phyloP scores from a whole-genome alignment of 495 filamentous ascomycete genomes.

The Penicillium manginii region DNA sequence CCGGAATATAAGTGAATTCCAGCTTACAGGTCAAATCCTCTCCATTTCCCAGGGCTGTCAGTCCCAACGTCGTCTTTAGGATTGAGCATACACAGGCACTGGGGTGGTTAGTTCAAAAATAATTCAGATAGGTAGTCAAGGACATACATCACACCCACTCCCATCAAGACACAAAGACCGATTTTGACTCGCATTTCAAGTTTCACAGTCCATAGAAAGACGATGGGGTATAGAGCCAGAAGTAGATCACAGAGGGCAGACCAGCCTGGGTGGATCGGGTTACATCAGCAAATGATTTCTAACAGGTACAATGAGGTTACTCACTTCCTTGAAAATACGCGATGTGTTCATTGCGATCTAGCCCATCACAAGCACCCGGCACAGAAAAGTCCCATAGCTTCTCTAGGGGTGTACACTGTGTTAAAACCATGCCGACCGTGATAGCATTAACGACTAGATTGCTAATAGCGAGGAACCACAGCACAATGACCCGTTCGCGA shows the following conservation, averaged over 20 bases:
- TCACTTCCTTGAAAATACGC: constrained; percentile 24
- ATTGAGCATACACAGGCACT: constrained; percentile 19
- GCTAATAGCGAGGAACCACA: constrained; percentile 15
- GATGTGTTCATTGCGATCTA: constrained; percentile 10
- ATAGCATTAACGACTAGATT: constrained; percentile 16
- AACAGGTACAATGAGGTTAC: neutral
- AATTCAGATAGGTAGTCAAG: neutral
- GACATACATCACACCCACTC: constrained; percentile 34
- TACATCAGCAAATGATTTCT: neutral
- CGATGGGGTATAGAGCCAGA: constrained; percentile 39
- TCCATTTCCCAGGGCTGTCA: constrained; percentile 10
- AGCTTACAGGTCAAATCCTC: constrained; percentile 17
- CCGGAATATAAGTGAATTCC: neutral
- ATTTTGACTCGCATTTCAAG: constrained; percentile 44
- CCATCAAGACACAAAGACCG: constrained; percentile 42
- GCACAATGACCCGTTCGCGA: constrained; percentile 6
- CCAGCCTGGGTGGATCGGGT: constrained; percentile 6
- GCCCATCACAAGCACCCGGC: constrained; percentile 13
- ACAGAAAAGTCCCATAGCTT: constrained; percentile 15
- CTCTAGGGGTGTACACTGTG: constrained; percentile 12
- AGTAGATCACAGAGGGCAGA: constrained; percentile 20
- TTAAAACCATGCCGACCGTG: constrained; percentile 17
- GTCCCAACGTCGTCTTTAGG: constrained; percentile 13
- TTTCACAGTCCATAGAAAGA: constrained; percentile 44
- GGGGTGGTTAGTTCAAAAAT: neutral